Conservation (phyloP, 805 yeast genomes). For the Myxozyma kluyveri region DNA sequence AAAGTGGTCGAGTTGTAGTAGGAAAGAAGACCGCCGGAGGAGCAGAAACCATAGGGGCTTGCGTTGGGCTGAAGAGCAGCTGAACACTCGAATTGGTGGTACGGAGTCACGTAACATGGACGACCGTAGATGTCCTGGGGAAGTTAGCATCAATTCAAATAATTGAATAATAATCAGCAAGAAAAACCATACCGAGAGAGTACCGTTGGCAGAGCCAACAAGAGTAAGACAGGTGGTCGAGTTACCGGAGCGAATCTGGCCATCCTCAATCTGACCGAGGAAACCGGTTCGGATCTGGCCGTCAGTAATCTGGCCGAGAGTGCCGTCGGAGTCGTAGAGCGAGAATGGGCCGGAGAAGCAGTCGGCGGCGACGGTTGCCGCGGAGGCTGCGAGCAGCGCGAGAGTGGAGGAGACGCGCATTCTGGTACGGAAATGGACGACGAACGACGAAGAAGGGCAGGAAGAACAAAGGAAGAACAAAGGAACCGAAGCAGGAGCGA, state of each 20-base stretch:
- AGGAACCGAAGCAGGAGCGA: no score
- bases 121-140: conserved; percentile 24
- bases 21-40: conserved; percentile 15
- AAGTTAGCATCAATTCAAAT: background rate
- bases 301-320: conserved; percentile 25
- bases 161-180: background rate
- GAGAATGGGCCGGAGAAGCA: conserved; percentile 19
- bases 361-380: conserved; percentile 15
- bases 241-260: conserved; percentile 29
- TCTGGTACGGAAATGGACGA: background rate
- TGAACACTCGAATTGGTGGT: conserved; percentile 29
- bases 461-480: no score
- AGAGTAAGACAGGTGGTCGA: conserved; percentile 22
- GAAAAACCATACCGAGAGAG: conserved; percentile 18
- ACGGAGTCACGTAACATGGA: conserved; percentile 30
- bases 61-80: conserved; percentile 28
- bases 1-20: conserved; percentile 26
- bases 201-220: conserved; percentile 18
- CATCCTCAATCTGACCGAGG: conserved; percentile 30
- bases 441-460: no score
- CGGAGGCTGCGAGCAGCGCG: conserved; percentile 11
- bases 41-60: conserved; percentile 27
- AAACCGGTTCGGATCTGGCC: conserved; percentile 25
- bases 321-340: conserved; percentile 10
- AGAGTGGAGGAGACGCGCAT: conserved; percentile 8